These are phyloP conservation scores for Plectranthus barbatus DNA, from an alignment of 257 asterid species.

Conservation along the genomic window DNA sequence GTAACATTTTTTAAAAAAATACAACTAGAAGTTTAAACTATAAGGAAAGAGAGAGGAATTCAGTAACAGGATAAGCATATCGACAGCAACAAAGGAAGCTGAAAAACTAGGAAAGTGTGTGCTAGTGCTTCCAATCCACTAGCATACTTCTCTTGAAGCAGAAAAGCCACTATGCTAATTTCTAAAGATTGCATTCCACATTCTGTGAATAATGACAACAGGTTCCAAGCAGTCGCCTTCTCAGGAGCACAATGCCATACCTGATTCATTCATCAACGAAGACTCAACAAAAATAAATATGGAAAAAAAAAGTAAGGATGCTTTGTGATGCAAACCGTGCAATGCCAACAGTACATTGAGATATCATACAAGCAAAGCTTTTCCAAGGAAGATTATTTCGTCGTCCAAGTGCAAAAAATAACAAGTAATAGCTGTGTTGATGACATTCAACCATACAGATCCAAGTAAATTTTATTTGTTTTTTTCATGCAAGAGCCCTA, in stretches of 20 bases:
- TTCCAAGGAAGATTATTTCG: neutral
- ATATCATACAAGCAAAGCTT: neutral
- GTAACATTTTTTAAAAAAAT: neutral
- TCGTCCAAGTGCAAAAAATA: neutral
- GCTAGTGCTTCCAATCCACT: slow-evolving; percentile 80
- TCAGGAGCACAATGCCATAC: slow-evolving; percentile 83
- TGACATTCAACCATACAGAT: neutral
- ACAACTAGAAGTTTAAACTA: neutral
- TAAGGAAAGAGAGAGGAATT: neutral
- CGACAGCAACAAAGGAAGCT: no score
- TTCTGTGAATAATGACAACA: slow-evolving; percentile 60
- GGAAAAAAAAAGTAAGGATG: neutral
- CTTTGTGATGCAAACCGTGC: neutral
- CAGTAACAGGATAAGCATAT: no score
- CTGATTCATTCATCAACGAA: slow-evolving; percentile 31
- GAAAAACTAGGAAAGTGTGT: slow-evolving; percentile 71
- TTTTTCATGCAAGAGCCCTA: neutral
- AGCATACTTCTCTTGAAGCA: slow-evolving; percentile 75
- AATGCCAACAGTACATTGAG: no score
- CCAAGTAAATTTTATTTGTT: neutral
- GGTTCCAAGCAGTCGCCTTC: slow-evolving; percentile 66
- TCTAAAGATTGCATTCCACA: slow-evolving; percentile 71
- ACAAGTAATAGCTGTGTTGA: neutral
- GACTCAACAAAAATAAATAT: slow-evolving; percentile 1
- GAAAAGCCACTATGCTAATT: slow-evolving; percentile 66